Evolutionary conservation across 768 basidiomycete genomes (phyloP).

Genomic region (Boletus speciosus): DNA sequence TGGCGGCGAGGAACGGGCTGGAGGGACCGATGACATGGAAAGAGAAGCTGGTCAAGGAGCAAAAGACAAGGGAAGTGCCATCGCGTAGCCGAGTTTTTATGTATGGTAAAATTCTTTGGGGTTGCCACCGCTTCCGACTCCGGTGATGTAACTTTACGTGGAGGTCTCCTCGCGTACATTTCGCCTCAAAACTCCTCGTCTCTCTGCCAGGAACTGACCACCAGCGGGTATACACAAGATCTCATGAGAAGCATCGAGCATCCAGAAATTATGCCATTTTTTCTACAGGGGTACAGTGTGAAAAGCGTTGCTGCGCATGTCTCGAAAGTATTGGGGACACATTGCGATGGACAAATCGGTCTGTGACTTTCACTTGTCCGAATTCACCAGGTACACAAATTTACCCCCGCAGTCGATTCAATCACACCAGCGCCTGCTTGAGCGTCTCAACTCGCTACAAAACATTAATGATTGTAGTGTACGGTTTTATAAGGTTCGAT

Average conservation of each 20-base stretch:
- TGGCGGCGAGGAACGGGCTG: constrained; percentile 14
- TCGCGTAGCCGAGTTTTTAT: constrained; percentile 21
- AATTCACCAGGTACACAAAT: neutral
- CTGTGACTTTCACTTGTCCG: neutral
- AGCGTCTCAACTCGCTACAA: neutral
- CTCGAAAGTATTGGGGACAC: constrained; percentile 20
- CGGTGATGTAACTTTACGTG: neutral
- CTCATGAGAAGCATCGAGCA: neutral
- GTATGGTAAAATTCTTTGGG: constrained; percentile 34
- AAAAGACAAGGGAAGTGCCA: constrained; percentile 8
- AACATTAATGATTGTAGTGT: too few species aligned
- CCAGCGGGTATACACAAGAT: neutral
- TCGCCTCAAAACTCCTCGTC: neutral
- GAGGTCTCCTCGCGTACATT: neutral
- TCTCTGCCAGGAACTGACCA: too few species aligned
- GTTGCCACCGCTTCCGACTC: constrained; percentile 21
- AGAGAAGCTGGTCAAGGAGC: constrained; percentile 22
- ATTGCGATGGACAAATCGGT: neutral
- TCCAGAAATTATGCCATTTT: neutral
- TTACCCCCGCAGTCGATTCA: neutral
- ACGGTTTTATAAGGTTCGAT: too few species aligned
- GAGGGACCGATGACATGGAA: constrained; percentile 27
- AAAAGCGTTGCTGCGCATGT: neutral
- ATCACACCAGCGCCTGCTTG: neutral
- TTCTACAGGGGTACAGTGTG: neutral